Percentiles rank a stretch among this genome's conserved stretches.
Evolutionary conservation across 2,329 filamentous ascomycete species (phyloP).

Genomic region (Orbilia javanica): DNA sequence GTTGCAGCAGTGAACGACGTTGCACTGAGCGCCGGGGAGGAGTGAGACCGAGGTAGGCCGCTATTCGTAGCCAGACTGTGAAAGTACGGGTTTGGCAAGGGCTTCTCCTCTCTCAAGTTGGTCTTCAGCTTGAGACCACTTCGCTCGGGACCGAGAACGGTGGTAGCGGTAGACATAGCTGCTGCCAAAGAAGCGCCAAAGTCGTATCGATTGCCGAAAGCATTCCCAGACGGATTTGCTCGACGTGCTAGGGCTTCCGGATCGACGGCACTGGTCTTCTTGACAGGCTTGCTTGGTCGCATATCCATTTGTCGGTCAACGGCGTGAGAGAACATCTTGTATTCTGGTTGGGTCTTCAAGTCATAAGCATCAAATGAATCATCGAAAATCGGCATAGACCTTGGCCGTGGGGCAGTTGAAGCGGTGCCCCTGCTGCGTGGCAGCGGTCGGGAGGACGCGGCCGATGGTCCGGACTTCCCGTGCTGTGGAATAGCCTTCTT

Average conservation of each 20-base stretch:
- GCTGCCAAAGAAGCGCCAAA: conserved; percentile 91
- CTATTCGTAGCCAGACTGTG: conserved; percentile 44
- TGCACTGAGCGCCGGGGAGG: conserved; percentile 50
- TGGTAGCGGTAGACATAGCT: conserved; percentile 81
- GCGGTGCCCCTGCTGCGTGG: conserved; percentile 75
- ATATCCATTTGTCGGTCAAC: conserved; percentile 49
- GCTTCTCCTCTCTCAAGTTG: conserved; percentile 39
- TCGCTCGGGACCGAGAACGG: conserved; percentile 72
- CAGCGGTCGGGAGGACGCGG: conserved; percentile 70
- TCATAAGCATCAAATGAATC: conserved; percentile 69
- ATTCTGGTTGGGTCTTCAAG: conserved; percentile 62
- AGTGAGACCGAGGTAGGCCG: conserved; percentile 53
- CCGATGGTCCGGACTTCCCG: conserved; percentile 64
- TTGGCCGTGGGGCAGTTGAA: conserved; percentile 70
- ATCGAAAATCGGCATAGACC: conserved; percentile 68
- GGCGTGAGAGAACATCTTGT: conserved; percentile 53
- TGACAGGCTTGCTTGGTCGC: conserved; percentile 46
- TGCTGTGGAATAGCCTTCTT: conserved; percentile 78
- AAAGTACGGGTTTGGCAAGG: conserved; percentile 51
- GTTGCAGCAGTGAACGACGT: conserved; percentile 45
- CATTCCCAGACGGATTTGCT: conserved; percentile 72
- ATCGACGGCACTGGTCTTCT: conserved; percentile 53
- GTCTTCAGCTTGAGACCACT: conserved; percentile 68
- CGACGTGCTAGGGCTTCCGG: conserved; percentile 60
- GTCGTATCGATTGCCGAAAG: conserved; percentile 93